Evolutionary conservation across 441 rosid genomes (phyloP).

Genomic region (Aquilaria agallochum): DNA sequence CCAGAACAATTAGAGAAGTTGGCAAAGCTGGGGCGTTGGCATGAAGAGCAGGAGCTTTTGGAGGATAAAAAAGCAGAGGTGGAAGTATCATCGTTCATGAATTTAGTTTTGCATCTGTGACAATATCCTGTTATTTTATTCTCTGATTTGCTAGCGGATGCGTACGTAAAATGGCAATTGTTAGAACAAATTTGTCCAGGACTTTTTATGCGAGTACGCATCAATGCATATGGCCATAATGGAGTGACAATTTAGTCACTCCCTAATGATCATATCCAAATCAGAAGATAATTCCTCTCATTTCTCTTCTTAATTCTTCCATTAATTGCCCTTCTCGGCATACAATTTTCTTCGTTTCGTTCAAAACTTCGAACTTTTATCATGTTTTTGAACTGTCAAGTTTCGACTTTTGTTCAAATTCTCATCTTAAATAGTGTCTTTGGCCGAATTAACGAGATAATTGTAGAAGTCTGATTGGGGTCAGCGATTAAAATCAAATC

Average conservation of each 20-base stretch:
- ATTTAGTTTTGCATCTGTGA: constrained; percentile 18
- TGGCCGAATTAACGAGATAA: not conserved
- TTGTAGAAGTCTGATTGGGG: constrained; percentile 25
- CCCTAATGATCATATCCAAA: too few relatives aligned
- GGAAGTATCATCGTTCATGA: constrained; percentile 31
- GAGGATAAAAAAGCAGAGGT: constrained; percentile 40
- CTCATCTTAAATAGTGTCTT: not conserved
- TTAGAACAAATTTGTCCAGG: constrained; percentile 16
- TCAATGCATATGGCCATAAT: constrained; percentile 8
- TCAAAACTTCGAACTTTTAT: constrained; percentile 6
- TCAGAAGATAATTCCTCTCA: constrained; percentile 8
- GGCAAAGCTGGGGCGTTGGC: constrained; percentile 78
- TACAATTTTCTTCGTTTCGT: not conserved
- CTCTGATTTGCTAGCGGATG: constrained; percentile 14
- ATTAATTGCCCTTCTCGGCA: not conserved
- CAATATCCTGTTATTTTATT: constrained; percentile 25
- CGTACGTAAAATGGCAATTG: constrained; percentile 16
- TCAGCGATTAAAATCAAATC: constrained; percentile 10
- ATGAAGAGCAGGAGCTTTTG: constrained; percentile 67
- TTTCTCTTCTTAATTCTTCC: constrained; percentile 1
- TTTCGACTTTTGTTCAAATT: constrained; percentile 27
- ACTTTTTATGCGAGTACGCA: constrained; percentile 17
- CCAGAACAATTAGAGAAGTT: constrained; percentile 77
- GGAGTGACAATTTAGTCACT: not conserved
- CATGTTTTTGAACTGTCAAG: constrained; percentile 25